Base-by-base conservation (phyloP, 139 green algal species). In the Micromonas commoda region DNA sequence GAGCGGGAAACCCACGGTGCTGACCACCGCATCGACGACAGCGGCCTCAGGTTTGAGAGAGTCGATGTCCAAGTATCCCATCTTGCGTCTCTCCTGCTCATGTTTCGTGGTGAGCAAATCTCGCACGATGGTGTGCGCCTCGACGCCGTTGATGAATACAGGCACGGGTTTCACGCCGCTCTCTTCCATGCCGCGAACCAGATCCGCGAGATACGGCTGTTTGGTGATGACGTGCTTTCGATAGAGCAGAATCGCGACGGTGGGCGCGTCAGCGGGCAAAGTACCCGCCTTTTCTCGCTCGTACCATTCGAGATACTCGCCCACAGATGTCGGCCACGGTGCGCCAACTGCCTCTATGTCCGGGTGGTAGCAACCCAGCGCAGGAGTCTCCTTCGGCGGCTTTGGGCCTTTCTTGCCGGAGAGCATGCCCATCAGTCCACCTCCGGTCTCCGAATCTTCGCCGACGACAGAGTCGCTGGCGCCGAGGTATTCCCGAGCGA, bases 151-250 rank as follows among this genome's bases (percentile, higher is more conserved):
- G 82, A 99, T 98, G 88, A 99, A 88, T 35, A 85, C 75, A 38
- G 84, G 84, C 23, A 88, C 51, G 26, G 84, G 84, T 1, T 54
- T 34, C 1, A 88, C 73, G 31, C 81, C 84, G 0, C 78, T 64
- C 0, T 75, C 6, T 60, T 88, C 78, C 16, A 88, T 45, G 20
- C 35, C 33, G 33, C 51, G 54, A 38, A 88, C 73, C 28, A 88
- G 35, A 78, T 95, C 84, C 2, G 60, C 34, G 63, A 98, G 91
- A 87, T 98, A 97, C 65, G 57, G 64, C 77, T 92, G 89, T 3
- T 86, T 80, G 1, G 94, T 98, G 73, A 98, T 96, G 66, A 99
- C 95, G 82, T 99, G 95, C 86, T 99, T 99, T 77, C 95, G 87
- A 86, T 98, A 99, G 76, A 99, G 86, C 79, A 98, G 87, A 57